Evolutionary conservation across 140 eudicot species (phyloP), one percentile per base, ranked within the genome.

Genomic region (Oenanthe javanica): DNA sequence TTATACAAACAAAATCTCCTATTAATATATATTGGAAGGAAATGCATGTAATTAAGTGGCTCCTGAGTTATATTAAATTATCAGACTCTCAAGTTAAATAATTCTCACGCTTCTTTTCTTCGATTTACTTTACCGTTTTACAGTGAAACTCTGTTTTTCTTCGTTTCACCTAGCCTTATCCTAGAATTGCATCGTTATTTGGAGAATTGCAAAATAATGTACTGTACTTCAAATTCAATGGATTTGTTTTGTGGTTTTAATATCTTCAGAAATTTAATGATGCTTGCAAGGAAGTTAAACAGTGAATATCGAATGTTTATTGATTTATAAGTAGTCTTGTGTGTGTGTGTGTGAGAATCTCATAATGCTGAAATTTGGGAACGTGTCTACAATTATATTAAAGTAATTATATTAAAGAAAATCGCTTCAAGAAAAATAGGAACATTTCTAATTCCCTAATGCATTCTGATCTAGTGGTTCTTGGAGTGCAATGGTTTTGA

Each of bases 401-500:
- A 31, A 31, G 36, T 71, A 83, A 47, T n/a, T 89, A 89, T 72
- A 78, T 86, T 45, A 67, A 73, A 51, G 85, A 87, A 72, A 84
- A 51, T 45, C 85, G 90, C 10, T 85, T 84, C 76, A 61, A 51
- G 40, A 77, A 48, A 45, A 84, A 78, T 21, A 82, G 27, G 10
- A 93, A 89, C 77, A 52, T 93, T 9, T 82, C 79, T 45, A 90
- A 90, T 74, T 46, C 94, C 18, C 89, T 91, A 46, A 84, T 93
- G 71, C 15, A 89, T 86, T 15, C 55, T 23, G 86, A 84, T 59
- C 88, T 88, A 49, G 93, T 91, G 21, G 90, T 93, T 79, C 97
- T 31, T 89, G 96, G 94, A 90, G 81, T 50, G 86, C 96, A 6
- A 87, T 91, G 91, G 87, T 93, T 18, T 87, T 1, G 96, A 94